Evolutionary conservation across 2,329 filamentous ascomycete species (phyloP), one percentile per base, ranked within the genome.

Genomic region (Coniochaeta prunicola): DNA sequence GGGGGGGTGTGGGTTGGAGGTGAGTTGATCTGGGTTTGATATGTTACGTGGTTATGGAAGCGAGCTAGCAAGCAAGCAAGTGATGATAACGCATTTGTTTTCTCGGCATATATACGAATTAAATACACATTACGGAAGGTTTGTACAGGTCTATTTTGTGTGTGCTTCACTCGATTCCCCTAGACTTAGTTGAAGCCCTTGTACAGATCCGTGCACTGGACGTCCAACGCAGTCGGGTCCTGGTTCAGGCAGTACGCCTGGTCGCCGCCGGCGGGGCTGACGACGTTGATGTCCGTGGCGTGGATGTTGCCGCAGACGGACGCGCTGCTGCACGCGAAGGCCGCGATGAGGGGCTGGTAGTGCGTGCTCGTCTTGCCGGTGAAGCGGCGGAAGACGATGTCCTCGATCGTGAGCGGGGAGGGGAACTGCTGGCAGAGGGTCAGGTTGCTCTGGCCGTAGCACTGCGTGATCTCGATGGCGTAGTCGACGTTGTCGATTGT

Each of bases 351-450:
- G 30, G 67, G 67, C 28, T 61, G 53, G 57, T 68, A 66, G 59
- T 65, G 65, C 4, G 45, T 60, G 53, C 59, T 64, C 6, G 68
- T 83, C 3, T 73, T 79, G 17, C 83, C 82, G 26, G 70, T 69
- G 66, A 86, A 77, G 63, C 83, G 79, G 56, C 73, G 76, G 65
- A 85, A 80, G 21, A 72, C 67, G 40, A 85, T 71, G 61, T 84
- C 77, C 42, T 75, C 75, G 62, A 85, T 84, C 12, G 77, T 81
- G 60, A 85, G 59, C 13, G 69, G 64, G 59, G 80, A 81, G 2
- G 84, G 84, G 64, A 73, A 82, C 68, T 81, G 64, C 48, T 81
- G 77, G 71, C 84, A 87, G n/a, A 86, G 75, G 2, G 83, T 85
- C 56, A 81, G 66, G 65, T 87, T 86, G 61, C 75, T 80, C 70